A percentile compares a stretch with the other conserved stretches of the same genome.
Evolutionary conservation across 2,329 filamentous ascomycete species (phyloP).

Genomic region (Colletotrichum aenigma): DNA sequence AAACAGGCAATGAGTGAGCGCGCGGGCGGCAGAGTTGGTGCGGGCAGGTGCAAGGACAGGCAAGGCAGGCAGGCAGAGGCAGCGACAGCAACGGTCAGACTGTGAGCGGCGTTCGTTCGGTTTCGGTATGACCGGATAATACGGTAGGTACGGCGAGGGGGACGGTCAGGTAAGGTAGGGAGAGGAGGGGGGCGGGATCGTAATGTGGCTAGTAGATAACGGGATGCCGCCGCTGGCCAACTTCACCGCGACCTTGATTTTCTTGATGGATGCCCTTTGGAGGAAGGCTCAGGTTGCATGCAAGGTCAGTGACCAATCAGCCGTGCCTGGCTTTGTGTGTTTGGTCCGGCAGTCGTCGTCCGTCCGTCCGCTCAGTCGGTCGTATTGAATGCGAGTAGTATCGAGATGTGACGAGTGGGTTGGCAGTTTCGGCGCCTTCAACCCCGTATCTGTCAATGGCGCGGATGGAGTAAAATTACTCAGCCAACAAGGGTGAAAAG

Average conservation of each 20-base stretch:
- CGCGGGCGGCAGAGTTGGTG: neutral
- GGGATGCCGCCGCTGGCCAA: neutral
- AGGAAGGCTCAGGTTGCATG: slow-evolving; percentile 9
- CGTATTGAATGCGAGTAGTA: neutral
- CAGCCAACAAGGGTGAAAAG: slow-evolving; percentile 4
- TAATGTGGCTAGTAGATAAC: slow-evolving; percentile 5
- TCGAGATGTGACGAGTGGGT: neutral
- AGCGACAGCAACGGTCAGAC: neutral
- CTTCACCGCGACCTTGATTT: neutral
- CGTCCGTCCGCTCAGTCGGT: neutral
- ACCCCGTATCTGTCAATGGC: neutral
- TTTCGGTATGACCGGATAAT: slow-evolving; percentile 12
- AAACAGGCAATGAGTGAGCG: neutral
- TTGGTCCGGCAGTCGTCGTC: slow-evolving; percentile 1
- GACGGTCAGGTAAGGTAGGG: neutral
- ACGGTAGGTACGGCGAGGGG: neutral
- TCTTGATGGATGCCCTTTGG: neutral
- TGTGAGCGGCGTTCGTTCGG: slow-evolving; percentile 1
- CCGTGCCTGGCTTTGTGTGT: neutral
- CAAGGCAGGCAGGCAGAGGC: neutral
- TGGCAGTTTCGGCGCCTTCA: neutral
- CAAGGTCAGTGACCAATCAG: slow-evolving; percentile 3
- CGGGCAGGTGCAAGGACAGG: slow-evolving; percentile 8
- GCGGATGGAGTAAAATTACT: neutral
- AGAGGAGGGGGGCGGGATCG: neutral